Percentiles rank a stretch among this genome's conserved stretches.
These are phyloP conservation scores for Hanseniaspora mollemarum DNA, from an alignment of 805 yeast species.

Conservation along the genomic window DNA sequence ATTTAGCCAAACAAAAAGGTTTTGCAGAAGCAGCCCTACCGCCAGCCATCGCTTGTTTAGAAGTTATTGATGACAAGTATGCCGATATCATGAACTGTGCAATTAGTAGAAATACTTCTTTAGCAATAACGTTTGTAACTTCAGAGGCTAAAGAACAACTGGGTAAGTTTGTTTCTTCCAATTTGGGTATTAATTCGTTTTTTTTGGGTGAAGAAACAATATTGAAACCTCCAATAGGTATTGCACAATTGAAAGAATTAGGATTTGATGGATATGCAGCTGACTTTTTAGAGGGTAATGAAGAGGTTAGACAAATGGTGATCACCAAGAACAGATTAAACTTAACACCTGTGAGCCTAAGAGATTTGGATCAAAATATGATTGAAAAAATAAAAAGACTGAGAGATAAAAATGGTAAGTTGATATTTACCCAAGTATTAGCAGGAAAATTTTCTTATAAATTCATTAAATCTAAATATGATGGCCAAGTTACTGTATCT, in stretches of 20 bases:
- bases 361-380: slow-evolving; percentile 35
- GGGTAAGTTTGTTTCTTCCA: slow-evolving; percentile 35
- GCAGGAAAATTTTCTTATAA: slow-evolving; percentile 46
- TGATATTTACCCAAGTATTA: slow-evolving; percentile 46
- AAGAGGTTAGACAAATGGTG: slow-evolving; percentile 58
- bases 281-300: slow-evolving; percentile 66
- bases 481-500: slow-evolving; percentile 34
- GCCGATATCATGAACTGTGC: slow-evolving; percentile 49
- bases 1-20: slow-evolving; percentile 23
- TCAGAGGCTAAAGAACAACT: slow-evolving; percentile 39
- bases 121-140: slow-evolving; percentile 53
- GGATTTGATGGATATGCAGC: slow-evolving; percentile 76
- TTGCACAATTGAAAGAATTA: slow-evolving; percentile 26
- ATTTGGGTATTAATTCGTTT: slow-evolving; percentile 48
- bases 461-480: slow-evolving; percentile 51
- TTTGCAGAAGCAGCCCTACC: slow-evolving; percentile 43
- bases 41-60: slow-evolving; percentile 62
- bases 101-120: slow-evolving; percentile 41
- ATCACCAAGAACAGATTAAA: slow-evolving; percentile 43
- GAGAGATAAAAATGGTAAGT: slow-evolving; percentile 30
- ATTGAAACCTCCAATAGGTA: slow-evolving; percentile 27
- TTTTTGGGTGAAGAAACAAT: slow-evolving; percentile 27
- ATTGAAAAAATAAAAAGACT: slow-evolving; percentile 32
- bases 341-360: slow-evolving; percentile 50
- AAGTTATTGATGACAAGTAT: slow-evolving; percentile 38